Percentiles rank a stretch among this genome's conserved stretches.
Conservation (phyloP, 768 basidiomycete genomes). For the Pulveroboletus ravenelii region DNA sequence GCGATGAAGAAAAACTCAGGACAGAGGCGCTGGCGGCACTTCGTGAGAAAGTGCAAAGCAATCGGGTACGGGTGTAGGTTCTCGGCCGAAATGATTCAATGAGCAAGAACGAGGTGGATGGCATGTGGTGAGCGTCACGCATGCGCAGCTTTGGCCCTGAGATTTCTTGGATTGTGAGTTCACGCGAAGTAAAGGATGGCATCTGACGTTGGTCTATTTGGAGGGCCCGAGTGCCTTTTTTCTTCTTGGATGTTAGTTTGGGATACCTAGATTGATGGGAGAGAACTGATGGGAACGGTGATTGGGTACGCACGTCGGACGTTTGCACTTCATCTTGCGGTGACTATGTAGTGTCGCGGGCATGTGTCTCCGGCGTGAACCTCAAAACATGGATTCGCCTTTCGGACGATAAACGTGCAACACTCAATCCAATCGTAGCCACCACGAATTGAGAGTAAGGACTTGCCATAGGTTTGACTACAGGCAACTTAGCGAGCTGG, state of each 20-base stretch:
- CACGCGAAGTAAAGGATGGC: not conserved
- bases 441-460: not conserved
- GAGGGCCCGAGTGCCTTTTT: not conserved
- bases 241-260: not conserved
- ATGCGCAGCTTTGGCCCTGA: not conserved
- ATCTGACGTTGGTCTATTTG: not conserved
- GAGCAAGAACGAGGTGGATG: not conserved
- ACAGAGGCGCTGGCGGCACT: conserved; percentile 32
- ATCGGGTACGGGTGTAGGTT: not conserved
- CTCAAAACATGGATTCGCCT: not conserved
- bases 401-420: conserved; percentile 2
- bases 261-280: not conserved
- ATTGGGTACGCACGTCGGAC: not conserved
- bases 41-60: not conserved
- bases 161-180: not conserved
- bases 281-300: not conserved
- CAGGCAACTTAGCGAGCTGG: not conserved
- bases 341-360: not conserved
- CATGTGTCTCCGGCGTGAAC: not conserved
- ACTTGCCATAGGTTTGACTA: no score
- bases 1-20: conserved; percentile 50
- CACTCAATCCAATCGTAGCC: conserved; percentile 12
- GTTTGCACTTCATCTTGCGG: not conserved
- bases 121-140: conserved; percentile 1
- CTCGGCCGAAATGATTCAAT: not conserved